Percentiles rank a stretch among this genome's conserved stretches.
phyloP scores from a whole-genome alignment of 2,329 filamentous ascomycete genomes.

The Fusarium acutatum region DNA sequence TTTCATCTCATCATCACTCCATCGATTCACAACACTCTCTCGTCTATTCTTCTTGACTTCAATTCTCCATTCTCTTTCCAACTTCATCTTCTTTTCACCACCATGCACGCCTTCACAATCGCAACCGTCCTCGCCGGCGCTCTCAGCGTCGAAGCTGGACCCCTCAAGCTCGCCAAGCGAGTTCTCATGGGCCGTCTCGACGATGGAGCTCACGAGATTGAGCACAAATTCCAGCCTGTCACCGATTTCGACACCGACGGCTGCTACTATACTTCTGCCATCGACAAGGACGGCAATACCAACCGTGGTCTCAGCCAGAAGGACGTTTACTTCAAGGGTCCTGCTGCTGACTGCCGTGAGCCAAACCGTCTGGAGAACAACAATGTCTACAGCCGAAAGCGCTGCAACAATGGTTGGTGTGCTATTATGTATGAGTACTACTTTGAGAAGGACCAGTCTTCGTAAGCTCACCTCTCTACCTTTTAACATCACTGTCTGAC shows the following conservation, averaged over 20 bases:
- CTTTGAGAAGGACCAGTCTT: constrained; percentile 18
- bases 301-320: constrained; percentile 29
- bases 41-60: neutral
- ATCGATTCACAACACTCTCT: neutral
- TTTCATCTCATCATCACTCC: neutral
- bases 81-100: neutral
- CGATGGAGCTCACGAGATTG: constrained; percentile 45
- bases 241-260: constrained; percentile 52
- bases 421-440: constrained; percentile 42
- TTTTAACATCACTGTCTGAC: neutral
- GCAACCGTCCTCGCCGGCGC: neutral
- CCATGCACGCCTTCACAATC: neutral
- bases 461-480: neutral
- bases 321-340: constrained; percentile 6
- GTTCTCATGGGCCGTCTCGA: constrained; percentile 8
- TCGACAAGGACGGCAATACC: constrained; percentile 47
- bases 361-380: constrained; percentile 39
- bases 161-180: constrained; percentile 3
- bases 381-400: constrained; percentile 43
- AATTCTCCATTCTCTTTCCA: too few relatives aligned
- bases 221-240: constrained; percentile 48
- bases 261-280: constrained; percentile 57
- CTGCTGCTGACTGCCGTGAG: constrained; percentile 38
- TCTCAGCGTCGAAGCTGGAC: constrained; percentile 4
- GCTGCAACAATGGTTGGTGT: constrained; percentile 47